A percentile compares a stretch with the other conserved stretches of the same genome.
These are phyloP conservation scores for Candida namnaoensis DNA, from an alignment of 805 yeast species.

Conservation along the genomic window DNA sequence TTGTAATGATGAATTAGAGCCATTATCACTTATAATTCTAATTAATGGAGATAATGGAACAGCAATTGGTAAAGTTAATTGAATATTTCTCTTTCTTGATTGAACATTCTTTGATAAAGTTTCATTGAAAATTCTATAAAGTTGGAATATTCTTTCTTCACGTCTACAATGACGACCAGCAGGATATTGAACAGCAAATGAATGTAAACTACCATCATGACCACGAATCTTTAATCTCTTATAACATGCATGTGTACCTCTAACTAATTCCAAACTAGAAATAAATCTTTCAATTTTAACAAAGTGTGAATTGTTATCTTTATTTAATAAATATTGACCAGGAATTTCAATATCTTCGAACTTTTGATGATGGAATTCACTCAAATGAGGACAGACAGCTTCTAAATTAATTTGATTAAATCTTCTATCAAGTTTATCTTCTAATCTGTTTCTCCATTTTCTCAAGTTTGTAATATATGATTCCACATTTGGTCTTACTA, in stretches of 20 bases:
- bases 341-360: constrained; percentile 97
- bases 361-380: constrained; percentile 96
- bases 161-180: constrained; percentile 96
- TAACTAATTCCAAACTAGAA: constrained; percentile 78
- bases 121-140: constrained; percentile 83
- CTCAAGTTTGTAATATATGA: constrained; percentile 76
- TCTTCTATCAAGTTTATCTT: constrained; percentile 83
- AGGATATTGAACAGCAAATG: constrained; percentile 95
- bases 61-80: constrained; percentile 82
- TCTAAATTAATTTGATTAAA: constrained; percentile 76
- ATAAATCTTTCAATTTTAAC: constrained; percentile 88
- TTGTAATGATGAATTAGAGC: constrained; percentile 67
- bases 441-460: constrained; percentile 88
- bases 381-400: constrained; percentile 86
- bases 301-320: constrained; percentile 85
- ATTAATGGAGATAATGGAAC: constrained; percentile 94
- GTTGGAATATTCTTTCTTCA: constrained; percentile 89
- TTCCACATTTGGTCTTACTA: constrained; percentile 81
- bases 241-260: constrained; percentile 87
- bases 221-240: constrained; percentile 86
- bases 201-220: constrained; percentile 84
- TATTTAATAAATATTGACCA: constrained; percentile 86
- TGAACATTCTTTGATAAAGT: constrained; percentile 76
- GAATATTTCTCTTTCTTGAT: constrained; percentile 76
- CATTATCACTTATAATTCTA: constrained; percentile 77